These are phyloP conservation scores for Aspergillus biplanus DNA, from an alignment of 495 filamentous ascomycete species.

Conservation along the genomic window DNA sequence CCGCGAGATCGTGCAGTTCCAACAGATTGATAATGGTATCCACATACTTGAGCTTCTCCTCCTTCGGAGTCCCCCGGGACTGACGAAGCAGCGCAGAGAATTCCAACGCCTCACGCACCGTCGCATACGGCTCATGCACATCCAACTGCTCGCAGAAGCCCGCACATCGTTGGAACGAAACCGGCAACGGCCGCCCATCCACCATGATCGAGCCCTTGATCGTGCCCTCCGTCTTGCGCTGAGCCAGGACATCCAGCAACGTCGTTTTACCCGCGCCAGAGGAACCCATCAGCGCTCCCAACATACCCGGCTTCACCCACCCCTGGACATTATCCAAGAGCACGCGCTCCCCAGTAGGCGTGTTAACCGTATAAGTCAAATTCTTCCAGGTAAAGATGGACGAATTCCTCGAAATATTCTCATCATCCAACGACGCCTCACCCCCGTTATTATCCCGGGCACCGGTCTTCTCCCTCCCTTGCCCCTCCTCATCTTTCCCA, in stretches of 20 bases:
- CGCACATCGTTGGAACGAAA: constrained; percentile 74
- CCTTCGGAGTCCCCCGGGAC: constrained; percentile 44
- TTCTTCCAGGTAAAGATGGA: constrained; percentile 65
- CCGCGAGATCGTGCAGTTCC: constrained; percentile 58
- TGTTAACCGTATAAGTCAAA: constrained; percentile 56
- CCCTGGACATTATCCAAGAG: constrained; percentile 81
- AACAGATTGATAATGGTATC: constrained; percentile 60
- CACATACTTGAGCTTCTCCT: constrained; percentile 63
- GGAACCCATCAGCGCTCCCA: constrained; percentile 71
- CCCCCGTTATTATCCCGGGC: not conserved
- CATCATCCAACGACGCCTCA: constrained; percentile 6
- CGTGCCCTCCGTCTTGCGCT: constrained; percentile 82
- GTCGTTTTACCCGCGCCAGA: constrained; percentile 69
- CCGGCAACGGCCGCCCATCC: constrained; percentile 73
- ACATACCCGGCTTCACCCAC: constrained; percentile 85
- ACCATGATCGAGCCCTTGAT: constrained; percentile 88
- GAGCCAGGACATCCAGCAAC: constrained; percentile 54
- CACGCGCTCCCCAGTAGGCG: constrained; percentile 40
- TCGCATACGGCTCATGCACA: constrained; percentile 59
- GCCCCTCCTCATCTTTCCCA: constrained; percentile 37
- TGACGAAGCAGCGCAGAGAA: constrained; percentile 64
- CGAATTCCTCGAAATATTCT: constrained; percentile 45
- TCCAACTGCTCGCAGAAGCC: constrained; percentile 66
- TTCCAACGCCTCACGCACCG: constrained; percentile 61
- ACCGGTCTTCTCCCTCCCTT: constrained; percentile 28